Percentiles rank a stretch among this genome's conserved stretches.
phyloP scores from a whole-genome alignment of 768 basidiomycete species.

The Russula lepida region DNA sequence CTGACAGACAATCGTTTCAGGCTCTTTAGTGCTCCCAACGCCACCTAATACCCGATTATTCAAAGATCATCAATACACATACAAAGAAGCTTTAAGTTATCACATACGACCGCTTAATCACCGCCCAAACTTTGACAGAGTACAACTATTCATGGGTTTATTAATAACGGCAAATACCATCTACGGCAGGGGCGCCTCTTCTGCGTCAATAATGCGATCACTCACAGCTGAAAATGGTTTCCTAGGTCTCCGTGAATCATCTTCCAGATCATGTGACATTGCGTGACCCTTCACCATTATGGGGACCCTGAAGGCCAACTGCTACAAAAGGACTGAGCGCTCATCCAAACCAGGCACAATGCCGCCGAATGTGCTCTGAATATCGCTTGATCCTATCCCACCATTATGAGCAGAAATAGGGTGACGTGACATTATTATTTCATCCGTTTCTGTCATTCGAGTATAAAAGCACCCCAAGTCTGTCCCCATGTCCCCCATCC shows the following conservation, averaged over 20 bases:
- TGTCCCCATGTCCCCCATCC: not conserved
- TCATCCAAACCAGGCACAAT: too few species aligned
- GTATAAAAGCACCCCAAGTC: slow-evolving; percentile 2
- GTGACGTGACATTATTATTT: not conserved
- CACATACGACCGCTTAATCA: not conserved
- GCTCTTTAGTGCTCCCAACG: too few species aligned
- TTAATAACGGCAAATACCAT: too few species aligned
- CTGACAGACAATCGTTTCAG: too few species aligned
- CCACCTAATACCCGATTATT: too few species aligned
- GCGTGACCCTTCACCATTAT: not conserved
- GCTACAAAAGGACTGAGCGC: not conserved
- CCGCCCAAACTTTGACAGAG: not conserved
- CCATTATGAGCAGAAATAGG: not conserved
- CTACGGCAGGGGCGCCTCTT: too few species aligned
- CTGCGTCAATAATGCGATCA: too few species aligned
- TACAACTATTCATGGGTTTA: too few species aligned
- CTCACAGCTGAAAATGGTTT: too few species aligned
- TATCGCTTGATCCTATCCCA: not conserved
- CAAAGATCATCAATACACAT: too few species aligned
- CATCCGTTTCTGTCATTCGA: not conserved
- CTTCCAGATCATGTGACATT: not conserved
- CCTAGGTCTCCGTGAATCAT: too few species aligned
- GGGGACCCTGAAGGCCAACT: not conserved
- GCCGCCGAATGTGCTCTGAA: too few species aligned
- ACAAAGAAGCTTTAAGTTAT: not conserved